Evolutionary conservation across 2,329 filamentous ascomycete genomes (phyloP).

Genomic region (Onygenales sp.): DNA sequence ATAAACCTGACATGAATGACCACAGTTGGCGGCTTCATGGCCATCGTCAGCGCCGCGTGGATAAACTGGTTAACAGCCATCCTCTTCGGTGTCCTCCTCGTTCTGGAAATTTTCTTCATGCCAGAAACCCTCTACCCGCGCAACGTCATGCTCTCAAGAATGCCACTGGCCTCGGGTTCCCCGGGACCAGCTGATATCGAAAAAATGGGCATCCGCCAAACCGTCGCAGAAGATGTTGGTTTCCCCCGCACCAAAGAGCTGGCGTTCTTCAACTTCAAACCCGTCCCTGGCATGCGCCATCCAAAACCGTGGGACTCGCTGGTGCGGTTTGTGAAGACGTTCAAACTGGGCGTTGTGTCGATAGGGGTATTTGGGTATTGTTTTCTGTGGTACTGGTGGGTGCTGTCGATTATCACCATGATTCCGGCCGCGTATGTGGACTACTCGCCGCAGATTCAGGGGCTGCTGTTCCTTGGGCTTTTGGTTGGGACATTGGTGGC

Average conservation of each 20-base stretch:
- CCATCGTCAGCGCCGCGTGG: slow-evolving; percentile 40
- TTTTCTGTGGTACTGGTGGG: slow-evolving; percentile 51
- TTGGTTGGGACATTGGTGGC: slow-evolving; percentile 44
- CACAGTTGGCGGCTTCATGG: slow-evolving; percentile 42
- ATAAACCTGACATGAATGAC: neutral
- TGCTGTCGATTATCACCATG: slow-evolving; percentile 44
- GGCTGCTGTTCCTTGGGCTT: slow-evolving; percentile 45
- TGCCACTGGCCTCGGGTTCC: slow-evolving; percentile 15
- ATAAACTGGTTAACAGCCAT: slow-evolving; percentile 48
- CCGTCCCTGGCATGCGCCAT: slow-evolving; percentile 43
- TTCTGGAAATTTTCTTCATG: slow-evolving; percentile 42
- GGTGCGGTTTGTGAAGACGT: slow-evolving; percentile 39
- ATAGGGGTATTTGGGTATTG: slow-evolving; percentile 41
- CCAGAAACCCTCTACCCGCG: slow-evolving; percentile 50
- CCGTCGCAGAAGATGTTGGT: slow-evolving; percentile 9
- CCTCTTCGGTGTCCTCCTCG: slow-evolving; percentile 40
- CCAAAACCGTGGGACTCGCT: slow-evolving; percentile 40
- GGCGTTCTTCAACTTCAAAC: slow-evolving; percentile 36
- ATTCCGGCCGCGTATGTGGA: slow-evolving; percentile 43
- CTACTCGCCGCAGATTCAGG: slow-evolving; percentile 42
- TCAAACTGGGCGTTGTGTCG: slow-evolving; percentile 37
- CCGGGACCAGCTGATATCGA: slow-evolving; percentile 16
- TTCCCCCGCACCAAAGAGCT: slow-evolving; percentile 35
- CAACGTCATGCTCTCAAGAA: slow-evolving; percentile 36
- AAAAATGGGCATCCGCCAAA: slow-evolving; percentile 15